A percentile compares a stretch with the other conserved stretches of the same genome.
These are phyloP conservation scores for Hippophae tibetana DNA, from an alignment of 306 rosid genomes.

Conservation along the genomic window DNA sequence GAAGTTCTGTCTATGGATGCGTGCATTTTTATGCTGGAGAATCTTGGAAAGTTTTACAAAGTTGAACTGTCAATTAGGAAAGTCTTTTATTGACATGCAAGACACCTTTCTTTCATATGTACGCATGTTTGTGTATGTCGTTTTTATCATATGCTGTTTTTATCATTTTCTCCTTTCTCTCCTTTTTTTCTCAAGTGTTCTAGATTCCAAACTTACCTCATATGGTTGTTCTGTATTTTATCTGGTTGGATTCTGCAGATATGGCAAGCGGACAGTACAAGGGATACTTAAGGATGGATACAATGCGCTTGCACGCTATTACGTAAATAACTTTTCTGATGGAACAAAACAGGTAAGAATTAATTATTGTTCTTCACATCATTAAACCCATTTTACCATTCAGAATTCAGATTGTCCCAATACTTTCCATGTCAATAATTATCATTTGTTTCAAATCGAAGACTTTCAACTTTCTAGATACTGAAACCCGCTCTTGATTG, in stretches of 20 bases:
- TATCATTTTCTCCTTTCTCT: too few relatives aligned
- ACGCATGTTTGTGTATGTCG: too few relatives aligned
- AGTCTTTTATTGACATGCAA: too few relatives aligned
- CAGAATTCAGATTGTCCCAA: not conserved
- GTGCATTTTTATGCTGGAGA: conserved; percentile 4
- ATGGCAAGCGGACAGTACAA: conserved; percentile 74
- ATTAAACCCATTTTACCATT: not conserved
- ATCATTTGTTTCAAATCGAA: conserved; percentile 11
- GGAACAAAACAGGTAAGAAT: conserved; percentile 78
- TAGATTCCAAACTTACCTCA: too few relatives aligned
- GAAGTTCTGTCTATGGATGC: not conserved
- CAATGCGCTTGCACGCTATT: conserved; percentile 76
- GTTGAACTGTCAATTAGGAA: too few relatives aligned
- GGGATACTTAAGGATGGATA: conserved; percentile 68
- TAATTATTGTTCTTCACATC: conserved; percentile 12
- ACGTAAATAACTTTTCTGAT: conserved; percentile 72
- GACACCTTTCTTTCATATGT: too few relatives aligned
- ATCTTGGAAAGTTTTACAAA: not conserved
- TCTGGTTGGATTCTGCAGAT: conserved; percentile 41
- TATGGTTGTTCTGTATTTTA: not conserved
- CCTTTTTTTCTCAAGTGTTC: too few relatives aligned
- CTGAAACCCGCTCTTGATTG: conserved; percentile 7
- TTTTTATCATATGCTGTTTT: too few relatives aligned
- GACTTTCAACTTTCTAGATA: not conserved
- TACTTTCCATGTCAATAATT: conserved; percentile 8